phyloP scores from a whole-genome alignment of 78 protist genomes.

The Creolimax fragrantissima region DNA sequence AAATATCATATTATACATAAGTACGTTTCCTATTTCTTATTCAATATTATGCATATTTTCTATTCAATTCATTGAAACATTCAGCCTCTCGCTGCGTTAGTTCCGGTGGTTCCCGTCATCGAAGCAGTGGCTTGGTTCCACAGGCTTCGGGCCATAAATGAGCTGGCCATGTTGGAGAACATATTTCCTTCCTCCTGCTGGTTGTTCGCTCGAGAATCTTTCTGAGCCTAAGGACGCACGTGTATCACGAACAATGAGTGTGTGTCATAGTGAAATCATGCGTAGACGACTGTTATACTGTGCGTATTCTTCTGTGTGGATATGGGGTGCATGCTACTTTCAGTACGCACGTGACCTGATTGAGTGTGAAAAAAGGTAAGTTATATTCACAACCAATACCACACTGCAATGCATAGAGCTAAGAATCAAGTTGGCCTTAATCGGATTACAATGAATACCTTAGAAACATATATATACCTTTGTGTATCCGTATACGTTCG shows the following conservation, averaged over 20 bases:
- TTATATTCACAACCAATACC: no score
- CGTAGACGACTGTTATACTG: no score
- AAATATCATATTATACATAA: background rate
- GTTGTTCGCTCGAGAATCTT: background rate
- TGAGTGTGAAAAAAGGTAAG: no score
- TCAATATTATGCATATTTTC: background rate
- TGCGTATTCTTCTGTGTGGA: no score
- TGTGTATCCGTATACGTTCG: slow-evolving; percentile 63
- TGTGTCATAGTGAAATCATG: no score
- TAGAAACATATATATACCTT: background rate
- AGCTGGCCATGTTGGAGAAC: background rate
- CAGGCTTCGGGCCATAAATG: background rate
- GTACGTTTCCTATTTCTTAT: background rate
- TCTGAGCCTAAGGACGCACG: background rate
- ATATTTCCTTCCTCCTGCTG: slow-evolving; percentile 12
- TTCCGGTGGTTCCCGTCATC: background rate
- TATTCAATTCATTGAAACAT: background rate
- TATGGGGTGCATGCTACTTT: no score
- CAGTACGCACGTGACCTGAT: no score
- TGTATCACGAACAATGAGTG: no score
- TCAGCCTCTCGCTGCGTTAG: background rate
- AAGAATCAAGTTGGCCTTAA: no score
- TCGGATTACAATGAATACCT: no score
- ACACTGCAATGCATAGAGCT: no score
- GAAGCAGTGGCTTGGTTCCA: background rate